phyloP scores from a whole-genome alignment of 2,329 filamentous ascomycete genomes.

The Acrodontium crateriforme region DNA sequence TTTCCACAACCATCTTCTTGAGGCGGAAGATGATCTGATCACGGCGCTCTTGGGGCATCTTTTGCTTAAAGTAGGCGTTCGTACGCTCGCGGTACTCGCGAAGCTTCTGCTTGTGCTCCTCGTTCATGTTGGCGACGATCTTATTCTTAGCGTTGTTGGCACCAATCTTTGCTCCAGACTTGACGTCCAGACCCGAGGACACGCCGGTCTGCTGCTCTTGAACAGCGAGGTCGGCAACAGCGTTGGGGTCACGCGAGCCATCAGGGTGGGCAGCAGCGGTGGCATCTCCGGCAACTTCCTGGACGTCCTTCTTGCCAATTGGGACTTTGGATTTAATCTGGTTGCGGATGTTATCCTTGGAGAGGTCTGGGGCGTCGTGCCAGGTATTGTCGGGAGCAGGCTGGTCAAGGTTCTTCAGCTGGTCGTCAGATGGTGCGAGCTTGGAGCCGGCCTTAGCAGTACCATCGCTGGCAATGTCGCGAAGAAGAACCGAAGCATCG shows the following conservation, averaged over 20 bases:
- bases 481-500: constrained; percentile 66
- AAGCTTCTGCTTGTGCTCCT: constrained; percentile 40
- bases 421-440: constrained; percentile 65
- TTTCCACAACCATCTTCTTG: constrained; percentile 96
- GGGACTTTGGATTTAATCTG: constrained; percentile 49
- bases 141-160: constrained; percentile 39
- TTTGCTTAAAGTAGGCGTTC: constrained; percentile 65
- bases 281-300: constrained; percentile 46
- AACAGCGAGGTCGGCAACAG: constrained; percentile 39
- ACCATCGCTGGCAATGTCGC: constrained; percentile 84
- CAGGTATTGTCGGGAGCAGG: constrained; percentile 84
- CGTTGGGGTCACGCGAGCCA: constrained; percentile 40
- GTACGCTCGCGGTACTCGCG: constrained; percentile 36
- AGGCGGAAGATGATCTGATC: constrained; percentile 84
- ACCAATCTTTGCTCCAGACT: constrained; percentile 35
- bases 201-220: constrained; percentile 38
- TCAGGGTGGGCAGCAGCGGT: constrained; percentile 42
- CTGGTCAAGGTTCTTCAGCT: constrained; percentile 62
- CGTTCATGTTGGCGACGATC: constrained; percentile 45
- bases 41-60: constrained; percentile 83
- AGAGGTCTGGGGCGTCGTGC: constrained; percentile 40
- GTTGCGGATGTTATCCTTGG: constrained; percentile 53
- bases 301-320: constrained; percentile 43
- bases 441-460: constrained; percentile 62
- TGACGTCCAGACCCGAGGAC: constrained; percentile 36